Evolutionary conservation across 1,284 basidiomycete genomes (phyloP).

Genomic region (Nidula niveotomentosa): DNA sequence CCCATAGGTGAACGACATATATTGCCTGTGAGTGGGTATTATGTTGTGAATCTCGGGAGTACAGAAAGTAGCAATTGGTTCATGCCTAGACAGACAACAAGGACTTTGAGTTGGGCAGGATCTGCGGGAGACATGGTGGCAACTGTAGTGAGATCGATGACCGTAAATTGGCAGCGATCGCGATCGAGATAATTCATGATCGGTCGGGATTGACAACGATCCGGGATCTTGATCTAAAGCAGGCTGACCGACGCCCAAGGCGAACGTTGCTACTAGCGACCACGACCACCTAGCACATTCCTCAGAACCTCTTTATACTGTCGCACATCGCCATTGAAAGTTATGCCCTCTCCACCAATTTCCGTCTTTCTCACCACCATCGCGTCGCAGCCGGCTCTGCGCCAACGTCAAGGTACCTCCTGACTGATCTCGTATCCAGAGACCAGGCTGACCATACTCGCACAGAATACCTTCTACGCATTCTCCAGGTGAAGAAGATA

Average conservation of each 20-base stretch:
- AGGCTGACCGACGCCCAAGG: too few species aligned
- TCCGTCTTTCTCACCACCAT: conserved; percentile 84
- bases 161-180: too few species aligned
- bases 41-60: not conserved
- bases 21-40: conserved; percentile 45
- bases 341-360: conserved; percentile 76
- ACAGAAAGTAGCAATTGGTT: conserved; percentile 1
- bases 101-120: conserved; percentile 39
- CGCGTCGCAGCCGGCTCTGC: conserved; percentile 71
- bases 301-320: too few species aligned
- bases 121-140: conserved; percentile 4
- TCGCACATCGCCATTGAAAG: not conserved
- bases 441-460: not conserved
- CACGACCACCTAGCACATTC: not conserved
- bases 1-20: conserved; percentile 83
- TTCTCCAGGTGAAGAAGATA: conserved; percentile 81
- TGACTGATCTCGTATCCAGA: not conserved
- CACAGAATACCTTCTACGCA: conserved; percentile 71
- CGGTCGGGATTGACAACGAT: too few species aligned
- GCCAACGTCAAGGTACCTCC: conserved; percentile 65
- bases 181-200: too few species aligned
- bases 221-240: too few species aligned
- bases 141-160: not conserved
- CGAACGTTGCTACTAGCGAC: not conserved
- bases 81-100: conserved; percentile 68